A percentile compares a stretch with the other conserved stretches of the same genome.
These are phyloP conservation scores for Arthrocladium fulminans DNA, from an alignment of 2,329 filamentous ascomycete species.

Conservation along the genomic window DNA sequence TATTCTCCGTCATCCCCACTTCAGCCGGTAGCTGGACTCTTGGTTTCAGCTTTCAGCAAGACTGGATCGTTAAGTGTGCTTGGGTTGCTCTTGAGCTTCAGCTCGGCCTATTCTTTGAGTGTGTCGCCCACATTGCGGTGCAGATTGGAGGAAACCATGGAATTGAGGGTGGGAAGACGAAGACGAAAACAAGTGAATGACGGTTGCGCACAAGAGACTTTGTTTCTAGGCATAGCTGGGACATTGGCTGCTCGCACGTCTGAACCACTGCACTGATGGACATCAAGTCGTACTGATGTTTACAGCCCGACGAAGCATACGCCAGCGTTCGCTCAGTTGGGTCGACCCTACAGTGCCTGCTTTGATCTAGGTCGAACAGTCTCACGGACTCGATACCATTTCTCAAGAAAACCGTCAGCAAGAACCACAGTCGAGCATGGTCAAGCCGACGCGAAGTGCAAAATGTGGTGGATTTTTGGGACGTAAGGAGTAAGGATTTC, in stretches of 20 bases:
- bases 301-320: not conserved
- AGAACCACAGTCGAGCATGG: too few species aligned
- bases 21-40: conserved; percentile 25
- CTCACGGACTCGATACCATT: not conserved
- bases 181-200: not conserved
- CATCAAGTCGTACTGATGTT: not conserved
- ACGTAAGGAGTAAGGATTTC: not conserved
- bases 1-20: conserved; percentile 19
- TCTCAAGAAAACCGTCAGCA: not conserved
- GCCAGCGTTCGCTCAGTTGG: not conserved
- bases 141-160: not conserved
- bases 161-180: too few species aligned
- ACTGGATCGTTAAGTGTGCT: conserved; percentile 34
- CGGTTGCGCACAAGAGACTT: not conserved
- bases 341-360: too few species aligned
- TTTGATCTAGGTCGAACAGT: not conserved
- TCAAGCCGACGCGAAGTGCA: too few species aligned
- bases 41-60: conserved; percentile 33
- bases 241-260: not conserved
- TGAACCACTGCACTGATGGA: not conserved
- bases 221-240: not conserved
- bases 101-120: conserved; percentile 17
- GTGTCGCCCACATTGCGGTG: conserved; percentile 1
- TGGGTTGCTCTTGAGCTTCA: conserved; percentile 25
- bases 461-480: too few species aligned